phyloP scores from a whole-genome alignment of 2,329 filamentous ascomycete species.

The Aspergillus hortae region DNA sequence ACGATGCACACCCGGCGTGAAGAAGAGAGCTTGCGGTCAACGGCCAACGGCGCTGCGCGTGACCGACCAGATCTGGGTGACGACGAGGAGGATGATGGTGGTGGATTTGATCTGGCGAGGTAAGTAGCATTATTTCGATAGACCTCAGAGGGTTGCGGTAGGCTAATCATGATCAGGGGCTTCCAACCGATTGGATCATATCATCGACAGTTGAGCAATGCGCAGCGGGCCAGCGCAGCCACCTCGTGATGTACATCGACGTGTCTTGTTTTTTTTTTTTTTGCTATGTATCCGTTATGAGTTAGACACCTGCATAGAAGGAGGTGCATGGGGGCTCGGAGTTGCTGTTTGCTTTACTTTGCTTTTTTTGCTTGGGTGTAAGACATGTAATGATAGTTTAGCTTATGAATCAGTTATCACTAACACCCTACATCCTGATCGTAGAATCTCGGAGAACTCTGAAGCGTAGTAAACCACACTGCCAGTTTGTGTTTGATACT shows the following conservation, averaged over 20 bases:
- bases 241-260: conserved; percentile 10
- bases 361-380: not conserved
- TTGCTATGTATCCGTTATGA: not conserved
- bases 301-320: conserved; percentile 3
- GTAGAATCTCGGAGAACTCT: not conserved
- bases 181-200: conserved; percentile 49
- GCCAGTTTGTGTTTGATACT: no score
- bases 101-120: conserved; percentile 47
- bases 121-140: conserved; percentile 19
- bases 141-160: not conserved
- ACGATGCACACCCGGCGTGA: conserved; percentile 30
- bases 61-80: conserved; percentile 20
- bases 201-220: conserved; percentile 41
- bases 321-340: not conserved
- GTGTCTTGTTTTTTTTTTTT: not conserved
- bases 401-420: not conserved
- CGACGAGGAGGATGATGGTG: conserved; percentile 37
- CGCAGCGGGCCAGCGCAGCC: conserved; percentile 34
- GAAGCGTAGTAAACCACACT: no score
- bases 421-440: not conserved
- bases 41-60: conserved; percentile 12
- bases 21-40: conserved; percentile 20
- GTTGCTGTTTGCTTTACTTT: not conserved
- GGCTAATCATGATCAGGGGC: conserved; percentile 29
- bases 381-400: not conserved